phyloP scores from a whole-genome alignment of 2,329 filamentous ascomycete genomes.

The Diaporthe batatas region DNA sequence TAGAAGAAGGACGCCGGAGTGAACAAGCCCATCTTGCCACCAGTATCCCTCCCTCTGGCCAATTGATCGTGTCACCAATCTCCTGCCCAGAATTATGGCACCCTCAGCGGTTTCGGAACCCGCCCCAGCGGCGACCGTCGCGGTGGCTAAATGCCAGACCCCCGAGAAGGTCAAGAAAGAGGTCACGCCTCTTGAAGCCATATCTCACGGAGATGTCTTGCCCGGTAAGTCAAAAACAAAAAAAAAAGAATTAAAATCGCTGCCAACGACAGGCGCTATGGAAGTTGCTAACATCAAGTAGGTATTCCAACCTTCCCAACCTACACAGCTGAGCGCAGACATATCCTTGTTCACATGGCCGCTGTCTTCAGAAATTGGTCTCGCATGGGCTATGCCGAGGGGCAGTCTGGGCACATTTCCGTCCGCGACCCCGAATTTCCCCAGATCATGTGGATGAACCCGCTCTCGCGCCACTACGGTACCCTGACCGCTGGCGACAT shows the following conservation, averaged over 20 bases:
- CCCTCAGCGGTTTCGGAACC: conserved; percentile 36
- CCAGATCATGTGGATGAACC: conserved; percentile 78
- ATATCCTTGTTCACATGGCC: conserved; percentile 76
- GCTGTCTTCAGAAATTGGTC: conserved; percentile 77
- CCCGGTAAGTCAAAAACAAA: conserved; percentile 43
- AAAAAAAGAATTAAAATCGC: too few species aligned
- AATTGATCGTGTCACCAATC: neutral
- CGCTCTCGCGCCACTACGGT: conserved; percentile 76
- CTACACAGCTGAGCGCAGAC: conserved; percentile 65
- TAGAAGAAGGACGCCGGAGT: neutral
- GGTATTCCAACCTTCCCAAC: conserved; percentile 59
- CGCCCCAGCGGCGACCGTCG: conserved; percentile 2
- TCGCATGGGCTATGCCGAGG: conserved; percentile 74
- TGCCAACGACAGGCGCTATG: neutral
- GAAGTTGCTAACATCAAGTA: conserved; percentile 41
- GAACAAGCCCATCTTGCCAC: neutral
- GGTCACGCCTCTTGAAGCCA: conserved; percentile 47
- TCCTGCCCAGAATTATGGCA: conserved; percentile 27
- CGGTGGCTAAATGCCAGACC: conserved; percentile 35
- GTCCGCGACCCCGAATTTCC: conserved; percentile 75
- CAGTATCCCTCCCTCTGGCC: neutral
- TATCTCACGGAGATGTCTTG: conserved; percentile 48
- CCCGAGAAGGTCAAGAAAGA: conserved; percentile 38
- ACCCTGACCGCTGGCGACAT: conserved; percentile 76
- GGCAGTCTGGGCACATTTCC: conserved; percentile 74